These are phyloP conservation scores for Pleurozium schreberi DNA, from an alignment of 225 moss, liverwort and hornwort species.

Conservation along the genomic window DNA sequence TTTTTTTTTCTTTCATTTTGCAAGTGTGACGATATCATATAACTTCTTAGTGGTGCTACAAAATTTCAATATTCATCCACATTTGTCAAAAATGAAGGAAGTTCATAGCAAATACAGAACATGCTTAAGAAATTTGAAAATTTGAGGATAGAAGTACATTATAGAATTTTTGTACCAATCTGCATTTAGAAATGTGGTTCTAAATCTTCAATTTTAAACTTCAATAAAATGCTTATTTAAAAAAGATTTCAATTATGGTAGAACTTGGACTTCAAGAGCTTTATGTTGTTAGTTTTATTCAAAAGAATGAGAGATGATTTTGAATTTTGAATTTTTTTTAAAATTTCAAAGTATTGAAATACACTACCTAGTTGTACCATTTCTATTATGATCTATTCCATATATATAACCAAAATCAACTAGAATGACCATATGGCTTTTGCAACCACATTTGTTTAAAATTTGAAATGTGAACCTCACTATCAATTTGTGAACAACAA, in stretches of 20 bases:
- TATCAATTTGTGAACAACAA: no score
- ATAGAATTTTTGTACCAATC: not conserved
- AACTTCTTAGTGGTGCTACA: no score
- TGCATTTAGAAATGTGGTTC: not conserved
- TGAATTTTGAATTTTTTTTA: not conserved
- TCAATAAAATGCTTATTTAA: no score
- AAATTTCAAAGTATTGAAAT: not conserved
- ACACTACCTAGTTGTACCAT: accelerated
- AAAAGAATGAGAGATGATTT: not conserved
- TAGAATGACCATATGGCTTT: no score
- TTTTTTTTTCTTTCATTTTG: no score
- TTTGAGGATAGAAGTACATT: accelerated
- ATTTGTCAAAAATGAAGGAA: no score
- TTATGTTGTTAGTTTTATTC: not conserved
- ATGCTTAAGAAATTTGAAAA: not conserved
- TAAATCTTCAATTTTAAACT: not conserved
- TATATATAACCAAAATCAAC: not conserved
- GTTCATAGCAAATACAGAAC: not conserved
- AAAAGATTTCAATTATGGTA: not conserved
- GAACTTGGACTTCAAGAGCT: not conserved
- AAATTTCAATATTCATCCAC: no score
- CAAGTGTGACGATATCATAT: no score
- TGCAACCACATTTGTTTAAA: no score
- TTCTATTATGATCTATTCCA: accelerated
- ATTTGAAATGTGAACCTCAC: no score